phyloP scores from a whole-genome alignment of 495 filamentous ascomycete genomes.

The Mycothermus thermophilus region DNA sequence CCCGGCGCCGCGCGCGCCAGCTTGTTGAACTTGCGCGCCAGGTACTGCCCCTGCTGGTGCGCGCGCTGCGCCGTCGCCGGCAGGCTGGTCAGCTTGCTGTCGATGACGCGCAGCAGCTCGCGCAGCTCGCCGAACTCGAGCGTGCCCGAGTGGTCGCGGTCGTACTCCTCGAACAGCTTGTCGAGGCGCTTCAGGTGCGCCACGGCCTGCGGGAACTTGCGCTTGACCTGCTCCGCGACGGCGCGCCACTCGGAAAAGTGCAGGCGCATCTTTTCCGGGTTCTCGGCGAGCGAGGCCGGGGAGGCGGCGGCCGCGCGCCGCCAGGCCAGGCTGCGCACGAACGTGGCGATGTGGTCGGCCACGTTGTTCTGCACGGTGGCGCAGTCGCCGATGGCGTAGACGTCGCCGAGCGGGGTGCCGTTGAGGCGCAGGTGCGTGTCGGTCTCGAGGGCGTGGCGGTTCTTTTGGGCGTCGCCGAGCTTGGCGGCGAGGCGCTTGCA shows the following conservation, averaged over 20 bases:
- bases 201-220: slow-evolving; percentile 84
- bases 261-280: slow-evolving; percentile 70
- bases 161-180: slow-evolving; percentile 78
- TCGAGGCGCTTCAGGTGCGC: slow-evolving; percentile 82
- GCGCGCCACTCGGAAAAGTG: slow-evolving; percentile 77
- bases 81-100: slow-evolving; percentile 74
- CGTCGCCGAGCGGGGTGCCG: slow-evolving; percentile 83
- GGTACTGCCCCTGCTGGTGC: slow-evolving; percentile 90
- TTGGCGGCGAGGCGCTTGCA: slow-evolving; percentile 57
- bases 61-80: slow-evolving; percentile 92
- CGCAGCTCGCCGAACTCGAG: slow-evolving; percentile 85
- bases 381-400: slow-evolving; percentile 97
- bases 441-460: slow-evolving; percentile 85
- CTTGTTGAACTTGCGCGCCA: slow-evolving; percentile 89
- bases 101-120: slow-evolving; percentile 79
- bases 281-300: slow-evolving; percentile 38
- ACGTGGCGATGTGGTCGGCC: slow-evolving; percentile 70
- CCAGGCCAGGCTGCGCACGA: slow-evolving; percentile 82
- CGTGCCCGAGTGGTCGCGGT: slow-evolving; percentile 82
- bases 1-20: slow-evolving; percentile 68
- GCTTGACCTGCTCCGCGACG: slow-evolving; percentile 69
- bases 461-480: slow-evolving; percentile 62
- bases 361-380: slow-evolving; percentile 93
- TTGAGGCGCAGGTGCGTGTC: slow-evolving; percentile 86
- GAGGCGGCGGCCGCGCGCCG: slow-evolving; percentile 49